Conservation (phyloP, 2,329 filamentous ascomycete genomes). For the Scedosporium boydii region DNA sequence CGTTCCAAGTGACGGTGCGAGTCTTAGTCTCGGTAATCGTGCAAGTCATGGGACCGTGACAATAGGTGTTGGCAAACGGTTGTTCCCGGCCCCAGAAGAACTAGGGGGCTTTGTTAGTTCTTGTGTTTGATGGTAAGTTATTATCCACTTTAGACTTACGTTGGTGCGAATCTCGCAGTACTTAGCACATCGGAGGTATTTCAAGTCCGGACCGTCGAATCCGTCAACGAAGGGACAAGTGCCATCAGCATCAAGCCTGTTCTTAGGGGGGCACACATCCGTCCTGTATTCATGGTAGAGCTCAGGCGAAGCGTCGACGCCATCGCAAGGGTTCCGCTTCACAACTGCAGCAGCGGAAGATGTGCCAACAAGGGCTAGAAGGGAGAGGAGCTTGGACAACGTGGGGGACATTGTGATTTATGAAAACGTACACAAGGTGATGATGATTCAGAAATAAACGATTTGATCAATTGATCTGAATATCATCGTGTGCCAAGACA, state of each 20-base stretch:
- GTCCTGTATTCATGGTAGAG: neutral
- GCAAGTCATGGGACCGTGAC: slow-evolving; percentile 21
- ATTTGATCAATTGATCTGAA: no score
- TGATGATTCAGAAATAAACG: neutral
- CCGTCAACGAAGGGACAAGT: neutral
- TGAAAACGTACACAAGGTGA: neutral
- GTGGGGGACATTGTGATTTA: neutral
- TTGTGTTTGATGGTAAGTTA: neutral
- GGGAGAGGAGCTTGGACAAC: neutral
- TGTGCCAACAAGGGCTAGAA: neutral
- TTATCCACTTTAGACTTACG: slow-evolving; percentile 6
- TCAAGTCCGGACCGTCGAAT: neutral
- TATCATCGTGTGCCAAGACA: no score
- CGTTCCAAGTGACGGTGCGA: slow-evolving; percentile 16
- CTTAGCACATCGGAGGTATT: neutral
- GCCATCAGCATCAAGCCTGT: neutral
- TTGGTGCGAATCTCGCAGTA: slow-evolving; percentile 9
- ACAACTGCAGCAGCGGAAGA: neutral
- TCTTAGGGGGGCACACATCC: neutral
- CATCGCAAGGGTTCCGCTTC: neutral
- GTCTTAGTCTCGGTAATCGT: slow-evolving; percentile 18
- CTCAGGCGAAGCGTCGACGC: neutral
- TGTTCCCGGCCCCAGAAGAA: slow-evolving; percentile 19
- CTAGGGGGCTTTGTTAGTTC: slow-evolving; percentile 7
- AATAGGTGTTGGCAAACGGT: slow-evolving; percentile 25